These are phyloP conservation scores for Coemansia sp. DNA, from an alignment of 192 early-diverging fungal species.

Conservation along the genomic window DNA sequence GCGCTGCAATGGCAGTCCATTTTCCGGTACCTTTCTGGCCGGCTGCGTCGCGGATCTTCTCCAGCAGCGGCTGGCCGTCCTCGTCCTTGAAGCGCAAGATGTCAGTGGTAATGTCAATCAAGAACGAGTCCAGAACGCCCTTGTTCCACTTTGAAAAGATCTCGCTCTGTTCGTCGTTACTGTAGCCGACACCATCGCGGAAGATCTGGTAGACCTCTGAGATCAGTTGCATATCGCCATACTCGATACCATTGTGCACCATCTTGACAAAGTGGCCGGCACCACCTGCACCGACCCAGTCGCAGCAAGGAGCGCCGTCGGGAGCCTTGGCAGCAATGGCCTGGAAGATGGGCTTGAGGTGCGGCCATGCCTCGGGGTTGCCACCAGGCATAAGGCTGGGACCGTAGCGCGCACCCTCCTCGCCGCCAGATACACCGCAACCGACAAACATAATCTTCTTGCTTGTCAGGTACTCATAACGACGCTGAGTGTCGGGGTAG, in stretches of 20 bases:
- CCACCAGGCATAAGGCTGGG: conserved; percentile 98
- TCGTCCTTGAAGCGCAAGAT: conserved; percentile 91
- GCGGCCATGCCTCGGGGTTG: conserved; percentile 86
- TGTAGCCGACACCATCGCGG: conserved; percentile 79
- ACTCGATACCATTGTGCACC: conserved; percentile 99
- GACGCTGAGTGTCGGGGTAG: conserved; percentile 93
- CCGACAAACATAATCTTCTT: conserved; percentile 96
- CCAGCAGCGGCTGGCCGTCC: conserved; percentile 82
- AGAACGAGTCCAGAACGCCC: conserved; percentile 94
- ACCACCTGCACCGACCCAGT: conserved; percentile 97
- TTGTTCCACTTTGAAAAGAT: conserved; percentile 95
- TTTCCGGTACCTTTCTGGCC: conserved; percentile 98
- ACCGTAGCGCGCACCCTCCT: conserved; percentile 96
- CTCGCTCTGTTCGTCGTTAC: conserved; percentile 83
- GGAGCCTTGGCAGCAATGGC: conserved; percentile 85
- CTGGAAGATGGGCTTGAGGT: conserved; percentile 96
- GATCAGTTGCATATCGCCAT: conserved; percentile 99
- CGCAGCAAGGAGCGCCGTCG: conserved; percentile 87
- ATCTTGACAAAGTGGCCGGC: conserved; percentile 99
- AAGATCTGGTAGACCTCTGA: conserved; percentile 93
- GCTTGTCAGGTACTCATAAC: conserved; percentile 80
- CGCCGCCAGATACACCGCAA: conserved; percentile 97
- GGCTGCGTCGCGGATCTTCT: conserved; percentile 94
- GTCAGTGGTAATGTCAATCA: conserved; percentile 94
- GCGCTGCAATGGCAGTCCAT: conserved; percentile 95